Conservation (phyloP, 2,329 filamentous ascomycete species). For the Trichoderma simmonsii region DNA sequence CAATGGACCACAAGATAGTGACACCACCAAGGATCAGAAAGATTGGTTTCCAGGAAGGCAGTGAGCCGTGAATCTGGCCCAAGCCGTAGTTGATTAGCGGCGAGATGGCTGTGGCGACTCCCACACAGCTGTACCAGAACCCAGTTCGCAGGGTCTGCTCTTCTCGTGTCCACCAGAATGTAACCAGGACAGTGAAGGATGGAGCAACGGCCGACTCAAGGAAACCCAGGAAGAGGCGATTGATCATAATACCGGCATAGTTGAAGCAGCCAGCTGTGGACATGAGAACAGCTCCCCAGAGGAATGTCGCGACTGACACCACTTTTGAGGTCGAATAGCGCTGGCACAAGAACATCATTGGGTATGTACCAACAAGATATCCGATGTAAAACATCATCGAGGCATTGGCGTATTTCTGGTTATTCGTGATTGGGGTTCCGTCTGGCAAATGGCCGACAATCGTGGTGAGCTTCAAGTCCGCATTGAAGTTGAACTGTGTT, state of each 20-base stretch:
- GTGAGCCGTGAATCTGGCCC: not conserved
- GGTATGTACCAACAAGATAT: slow-evolving; percentile 4
- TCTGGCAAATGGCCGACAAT: not conserved
- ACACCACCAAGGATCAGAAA: not conserved
- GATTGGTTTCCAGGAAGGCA: slow-evolving; percentile 6
- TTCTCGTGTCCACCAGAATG: slow-evolving; percentile 8
- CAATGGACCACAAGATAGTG: not conserved
- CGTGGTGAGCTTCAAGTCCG: not conserved
- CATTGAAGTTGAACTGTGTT: slow-evolving; percentile 10
- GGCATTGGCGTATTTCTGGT: slow-evolving; percentile 9
- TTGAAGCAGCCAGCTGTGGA: slow-evolving; percentile 2
- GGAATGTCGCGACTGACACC: not conserved
- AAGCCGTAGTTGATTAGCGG: slow-evolving; percentile 5
- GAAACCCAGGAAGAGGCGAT: not conserved
- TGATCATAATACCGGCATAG: slow-evolving; percentile 4
- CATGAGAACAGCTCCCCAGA: slow-evolving; percentile 7
- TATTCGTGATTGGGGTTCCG: slow-evolving; percentile 1
- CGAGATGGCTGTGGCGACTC: slow-evolving; percentile 3
- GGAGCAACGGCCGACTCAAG: slow-evolving; percentile 2
- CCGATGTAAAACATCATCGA: slow-evolving; percentile 9
- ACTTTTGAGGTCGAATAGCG: not conserved
- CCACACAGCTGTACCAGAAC: slow-evolving; percentile 1
- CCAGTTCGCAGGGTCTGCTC: not conserved
- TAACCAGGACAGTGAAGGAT: not conserved
- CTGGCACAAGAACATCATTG: slow-evolving; percentile 8